These are phyloP conservation scores for Lepidium sativum DNA, from an alignment of 345 rosid genomes.

Conservation along the genomic window DNA sequence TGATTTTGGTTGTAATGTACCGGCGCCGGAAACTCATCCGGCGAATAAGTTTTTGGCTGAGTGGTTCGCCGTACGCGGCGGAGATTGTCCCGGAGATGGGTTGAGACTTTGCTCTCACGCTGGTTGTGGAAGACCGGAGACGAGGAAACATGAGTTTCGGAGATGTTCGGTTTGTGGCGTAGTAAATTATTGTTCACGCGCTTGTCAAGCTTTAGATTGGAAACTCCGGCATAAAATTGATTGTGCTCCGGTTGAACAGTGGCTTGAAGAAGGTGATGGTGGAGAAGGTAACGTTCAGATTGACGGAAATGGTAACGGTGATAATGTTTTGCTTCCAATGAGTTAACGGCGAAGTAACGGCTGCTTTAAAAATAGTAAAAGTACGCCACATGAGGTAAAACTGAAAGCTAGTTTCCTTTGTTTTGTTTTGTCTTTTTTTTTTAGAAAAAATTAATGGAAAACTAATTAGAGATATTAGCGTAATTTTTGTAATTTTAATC, in stretches of 20 bases:
- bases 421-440: too few species aligned
- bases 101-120: constrained; percentile 74
- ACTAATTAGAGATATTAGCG: constrained; percentile 6
- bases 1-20: constrained; percentile 98
- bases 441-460: not conserved
- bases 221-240: constrained; percentile 78
- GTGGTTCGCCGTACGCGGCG: constrained; percentile 51
- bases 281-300: constrained; percentile 33
- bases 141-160: constrained; percentile 83
- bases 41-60: constrained; percentile 64
- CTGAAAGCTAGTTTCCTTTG: constrained; percentile 5
- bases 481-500: constrained; percentile 16
- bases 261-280: constrained; percentile 36
- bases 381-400: constrained; percentile 6
- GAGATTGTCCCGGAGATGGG: constrained; percentile 40
- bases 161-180: constrained; percentile 91
- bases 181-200: constrained; percentile 93
- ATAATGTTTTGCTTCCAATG: constrained; percentile 12
- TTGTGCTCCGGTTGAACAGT: constrained; percentile 58
- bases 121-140: constrained; percentile 90
- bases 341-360: constrained; percentile 30
- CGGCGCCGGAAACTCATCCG: constrained; percentile 78
- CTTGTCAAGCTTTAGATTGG: constrained; percentile 97
- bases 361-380: not conserved
- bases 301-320: constrained; percentile 37